Evolutionary conservation across 495 filamentous ascomycete species (phyloP).

Genomic region (Astrocystis sublimbata): DNA sequence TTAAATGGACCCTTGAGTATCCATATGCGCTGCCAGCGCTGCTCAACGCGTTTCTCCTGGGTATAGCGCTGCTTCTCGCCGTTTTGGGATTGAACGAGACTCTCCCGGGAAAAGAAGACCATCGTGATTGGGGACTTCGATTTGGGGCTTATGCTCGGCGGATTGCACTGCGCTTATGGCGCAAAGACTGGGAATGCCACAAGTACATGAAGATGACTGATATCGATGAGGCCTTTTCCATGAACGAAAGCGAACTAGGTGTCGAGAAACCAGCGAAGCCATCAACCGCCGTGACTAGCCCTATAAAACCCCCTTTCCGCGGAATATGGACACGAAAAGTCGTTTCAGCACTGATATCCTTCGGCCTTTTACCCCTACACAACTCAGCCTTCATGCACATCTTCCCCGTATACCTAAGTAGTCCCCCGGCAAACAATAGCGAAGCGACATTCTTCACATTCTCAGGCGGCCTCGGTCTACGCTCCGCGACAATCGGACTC

Average conservation of each 20-base stretch:
- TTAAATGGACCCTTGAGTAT: conserved; percentile 30
- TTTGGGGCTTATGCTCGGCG: conserved; percentile 14
- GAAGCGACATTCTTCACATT: conserved; percentile 61
- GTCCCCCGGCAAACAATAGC: conserved; percentile 55
- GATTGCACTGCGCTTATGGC: conserved; percentile 34
- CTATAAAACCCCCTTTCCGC: conserved; percentile 51
- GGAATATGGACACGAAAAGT: conserved; percentile 65
- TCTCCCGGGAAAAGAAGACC: conserved; percentile 31
- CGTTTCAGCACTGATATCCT: conserved; percentile 60
- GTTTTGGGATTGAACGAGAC: conserved; percentile 26
- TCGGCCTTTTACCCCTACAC: conserved; percentile 71
- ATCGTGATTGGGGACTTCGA: conserved; percentile 32
- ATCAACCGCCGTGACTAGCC: conserved; percentile 4
- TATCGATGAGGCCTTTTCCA: conserved; percentile 17
- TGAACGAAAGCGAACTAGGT: conserved; percentile 21
- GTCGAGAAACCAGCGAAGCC: neutral
- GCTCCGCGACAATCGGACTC: conserved; percentile 66
- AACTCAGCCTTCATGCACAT: conserved; percentile 74
- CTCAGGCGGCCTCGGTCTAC: conserved; percentile 69
- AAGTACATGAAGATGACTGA: conserved; percentile 23
- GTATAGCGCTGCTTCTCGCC: conserved; percentile 27
- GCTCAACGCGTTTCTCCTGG: conserved; percentile 28
- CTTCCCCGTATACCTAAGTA: conserved; percentile 71
- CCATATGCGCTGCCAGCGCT: conserved; percentile 47
- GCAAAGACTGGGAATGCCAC: neutral